Evolutionary conservation across 2,329 filamentous ascomycete genomes (phyloP).

Genomic region (Emmonsia crescens): DNA sequence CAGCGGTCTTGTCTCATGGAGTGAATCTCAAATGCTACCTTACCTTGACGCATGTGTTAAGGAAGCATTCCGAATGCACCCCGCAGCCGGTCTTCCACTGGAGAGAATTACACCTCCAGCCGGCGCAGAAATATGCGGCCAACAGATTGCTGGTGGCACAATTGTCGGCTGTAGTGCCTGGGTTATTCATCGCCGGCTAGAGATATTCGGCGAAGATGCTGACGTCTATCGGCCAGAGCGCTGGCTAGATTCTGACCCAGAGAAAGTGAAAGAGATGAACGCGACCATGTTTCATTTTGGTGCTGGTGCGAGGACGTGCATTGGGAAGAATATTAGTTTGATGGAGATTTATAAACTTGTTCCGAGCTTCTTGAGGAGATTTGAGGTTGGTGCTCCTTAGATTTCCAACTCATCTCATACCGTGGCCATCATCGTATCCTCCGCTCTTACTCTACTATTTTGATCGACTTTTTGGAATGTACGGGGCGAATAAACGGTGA

Average conservation of each 20-base stretch:
- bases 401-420: background rate
- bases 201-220: constrained; percentile 58
- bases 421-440: background rate
- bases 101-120: constrained; percentile 60
- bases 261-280: constrained; percentile 41
- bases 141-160: constrained; percentile 55
- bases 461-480: background rate
- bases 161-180: constrained; percentile 66
- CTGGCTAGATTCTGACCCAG: constrained; percentile 29
- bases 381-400: constrained; percentile 26
- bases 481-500: background rate
- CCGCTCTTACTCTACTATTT: background rate
- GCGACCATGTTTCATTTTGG: constrained; percentile 45
- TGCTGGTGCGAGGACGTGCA: constrained; percentile 42
- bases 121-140: constrained; percentile 53
- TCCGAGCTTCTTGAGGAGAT: constrained; percentile 36
- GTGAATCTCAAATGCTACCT: constrained; percentile 56
- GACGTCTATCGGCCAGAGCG: constrained; percentile 45
- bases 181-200: constrained; percentile 58
- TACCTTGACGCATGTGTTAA: constrained; percentile 72
- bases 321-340: constrained; percentile 30
- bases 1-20: constrained; percentile 55
- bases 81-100: constrained; percentile 59
- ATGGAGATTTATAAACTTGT: constrained; percentile 20
- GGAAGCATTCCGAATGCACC: constrained; percentile 66